Evolutionary conservation across 2,329 filamentous ascomycete species (phyloP).

Genomic region (Aspergillus ruber): DNA sequence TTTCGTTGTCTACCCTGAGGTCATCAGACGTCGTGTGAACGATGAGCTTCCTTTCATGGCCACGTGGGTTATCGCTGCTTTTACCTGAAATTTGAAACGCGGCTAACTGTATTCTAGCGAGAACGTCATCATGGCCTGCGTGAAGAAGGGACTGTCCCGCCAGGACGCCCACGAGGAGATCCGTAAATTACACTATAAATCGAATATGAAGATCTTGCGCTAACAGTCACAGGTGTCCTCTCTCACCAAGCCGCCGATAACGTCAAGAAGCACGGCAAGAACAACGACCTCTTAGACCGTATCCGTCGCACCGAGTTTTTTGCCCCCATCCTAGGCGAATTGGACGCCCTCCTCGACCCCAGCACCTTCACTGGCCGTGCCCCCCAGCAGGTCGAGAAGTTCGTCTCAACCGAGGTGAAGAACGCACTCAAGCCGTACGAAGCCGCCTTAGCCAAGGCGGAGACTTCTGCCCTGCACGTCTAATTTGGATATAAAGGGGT

Average conservation of each 20-base stretch:
- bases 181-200: slow-evolving; percentile 35
- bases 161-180: slow-evolving; percentile 87
- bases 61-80: slow-evolving; percentile 43
- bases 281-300: slow-evolving; percentile 75
- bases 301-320: slow-evolving; percentile 72
- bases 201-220: background rate
- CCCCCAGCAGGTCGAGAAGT: slow-evolving; percentile 49
- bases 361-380: slow-evolving; percentile 53
- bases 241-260: slow-evolving; percentile 67
- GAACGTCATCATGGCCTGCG: slow-evolving; percentile 67
- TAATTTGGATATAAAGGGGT: slow-evolving; percentile 13
- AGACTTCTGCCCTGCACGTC: slow-evolving; percentile 36
- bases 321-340: slow-evolving; percentile 59
- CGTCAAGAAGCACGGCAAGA: slow-evolving; percentile 65
- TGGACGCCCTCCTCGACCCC: slow-evolving; percentile 62
- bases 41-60: slow-evolving; percentile 84
- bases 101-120: slow-evolving; percentile 22
- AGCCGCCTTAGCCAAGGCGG: slow-evolving; percentile 27
- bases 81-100: background rate
- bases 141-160: slow-evolving; percentile 62
- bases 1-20: slow-evolving; percentile 70
- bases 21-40: slow-evolving; percentile 61
- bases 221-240: slow-evolving; percentile 49
- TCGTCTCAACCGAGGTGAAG: slow-evolving; percentile 45
- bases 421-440: slow-evolving; percentile 44